Conservation (phyloP, 1,139 yeast genomes). For the Debaryomyces subglobosus region DNA sequence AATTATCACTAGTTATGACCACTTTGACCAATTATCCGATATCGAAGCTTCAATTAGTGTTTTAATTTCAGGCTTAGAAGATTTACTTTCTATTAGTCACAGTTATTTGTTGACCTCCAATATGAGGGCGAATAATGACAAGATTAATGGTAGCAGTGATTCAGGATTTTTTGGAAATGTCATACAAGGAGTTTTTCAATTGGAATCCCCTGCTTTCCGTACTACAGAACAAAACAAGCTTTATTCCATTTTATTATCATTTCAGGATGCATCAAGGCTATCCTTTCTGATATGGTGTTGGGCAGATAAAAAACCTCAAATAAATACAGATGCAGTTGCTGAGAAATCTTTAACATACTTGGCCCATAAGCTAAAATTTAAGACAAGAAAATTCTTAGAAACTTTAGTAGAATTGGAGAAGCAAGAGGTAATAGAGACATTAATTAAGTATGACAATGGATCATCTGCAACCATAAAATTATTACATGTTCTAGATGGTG, state of each 20-base stretch:
- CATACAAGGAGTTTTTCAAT: constrained; percentile 83
- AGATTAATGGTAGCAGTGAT: constrained; percentile 23
- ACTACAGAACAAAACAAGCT: constrained; percentile 58
- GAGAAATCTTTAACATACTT: constrained; percentile 57
- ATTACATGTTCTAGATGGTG: constrained; percentile 80
- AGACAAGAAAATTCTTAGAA: constrained; percentile 70
- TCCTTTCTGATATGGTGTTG: constrained; percentile 73
- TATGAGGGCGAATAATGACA: constrained; percentile 23
- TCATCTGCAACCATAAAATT: constrained; percentile 43
- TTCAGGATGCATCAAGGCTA: constrained; percentile 59
- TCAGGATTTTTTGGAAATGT: constrained; percentile 73
- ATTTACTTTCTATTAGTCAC: constrained; percentile 63
- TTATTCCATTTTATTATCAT: constrained; percentile 59
- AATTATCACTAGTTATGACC: constrained; percentile 15
- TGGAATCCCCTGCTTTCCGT: constrained; percentile 67
- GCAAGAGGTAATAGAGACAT: constrained; percentile 68
- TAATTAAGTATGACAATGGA: constrained; percentile 45
- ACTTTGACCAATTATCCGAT: constrained; percentile 25
- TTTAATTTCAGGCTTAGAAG: constrained; percentile 68
- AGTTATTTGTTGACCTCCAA: constrained; percentile 49
- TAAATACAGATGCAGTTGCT: constrained; percentile 19
- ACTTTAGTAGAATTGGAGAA: constrained; percentile 72
- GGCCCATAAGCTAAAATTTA: constrained; percentile 70
- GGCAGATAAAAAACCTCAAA: constrained; percentile 57
- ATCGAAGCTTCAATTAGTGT: constrained; percentile 53